phyloP scores from a whole-genome alignment of 192 early-diverging fungal species.

The Entomortierella lignicola region DNA sequence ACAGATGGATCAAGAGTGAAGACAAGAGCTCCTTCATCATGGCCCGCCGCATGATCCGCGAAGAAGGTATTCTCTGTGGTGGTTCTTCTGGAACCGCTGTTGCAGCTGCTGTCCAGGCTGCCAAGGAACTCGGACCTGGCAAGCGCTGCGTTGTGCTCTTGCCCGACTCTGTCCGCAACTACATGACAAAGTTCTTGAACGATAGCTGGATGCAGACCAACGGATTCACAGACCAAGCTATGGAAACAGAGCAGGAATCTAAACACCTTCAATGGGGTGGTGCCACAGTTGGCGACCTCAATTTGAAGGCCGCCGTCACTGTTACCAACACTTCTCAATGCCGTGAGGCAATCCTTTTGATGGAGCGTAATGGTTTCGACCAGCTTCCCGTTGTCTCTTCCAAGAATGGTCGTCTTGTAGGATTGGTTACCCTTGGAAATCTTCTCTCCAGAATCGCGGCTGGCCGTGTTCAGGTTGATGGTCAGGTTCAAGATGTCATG shows the following conservation, averaged over 20 bases:
- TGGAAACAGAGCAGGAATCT: constrained; percentile 70
- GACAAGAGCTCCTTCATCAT: constrained; percentile 97
- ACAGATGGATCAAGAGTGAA: constrained; percentile 96
- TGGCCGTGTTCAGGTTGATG: constrained; percentile 72
- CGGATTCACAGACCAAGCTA: constrained; percentile 88
- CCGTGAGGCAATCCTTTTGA: constrained; percentile 86
- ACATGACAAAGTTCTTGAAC: constrained; percentile 99
- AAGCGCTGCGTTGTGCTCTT: constrained; percentile 95
- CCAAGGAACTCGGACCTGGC: constrained; percentile 85
- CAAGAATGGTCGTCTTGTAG: constrained; percentile 68
- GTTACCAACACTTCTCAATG: constrained; percentile 80
- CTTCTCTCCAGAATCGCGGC: constrained; percentile 83
- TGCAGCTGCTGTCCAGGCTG: constrained; percentile 85
- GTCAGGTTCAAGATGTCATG: constrained; percentile 79
- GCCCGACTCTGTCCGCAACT: constrained; percentile 98
- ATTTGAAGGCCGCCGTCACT: constrained; percentile 87
- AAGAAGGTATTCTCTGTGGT: constrained; percentile 97
- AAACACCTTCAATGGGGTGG: constrained; percentile 82
- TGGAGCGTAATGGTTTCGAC: constrained; percentile 92
- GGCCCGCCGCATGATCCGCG: constrained; percentile 94
- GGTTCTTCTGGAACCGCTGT: constrained; percentile 96
- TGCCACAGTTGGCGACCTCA: constrained; percentile 84
- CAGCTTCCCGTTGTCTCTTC: constrained; percentile 91
- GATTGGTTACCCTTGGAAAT: constrained; percentile 91
- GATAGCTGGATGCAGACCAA: constrained; percentile 96